A percentile compares a stretch with the other conserved stretches of the same genome.
Conservation (phyloP, 768 basidiomycete genomes). For the Harrya chromipes region DNA sequence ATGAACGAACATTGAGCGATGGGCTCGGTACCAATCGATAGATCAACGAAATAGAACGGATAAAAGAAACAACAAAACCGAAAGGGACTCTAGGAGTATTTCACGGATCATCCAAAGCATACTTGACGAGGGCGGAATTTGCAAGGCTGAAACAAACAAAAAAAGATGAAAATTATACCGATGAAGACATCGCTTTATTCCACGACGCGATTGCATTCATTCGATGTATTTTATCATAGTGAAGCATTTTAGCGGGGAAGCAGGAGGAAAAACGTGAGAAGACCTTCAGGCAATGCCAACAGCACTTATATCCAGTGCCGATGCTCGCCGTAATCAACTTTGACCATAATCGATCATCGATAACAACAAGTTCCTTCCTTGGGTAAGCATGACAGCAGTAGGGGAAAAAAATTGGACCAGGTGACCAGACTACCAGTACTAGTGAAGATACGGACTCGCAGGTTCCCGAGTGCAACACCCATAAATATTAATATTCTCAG, state of each 20-base stretch:
- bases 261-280: constrained; percentile 21
- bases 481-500: no score
- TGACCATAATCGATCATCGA: constrained; percentile 3
- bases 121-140: constrained; percentile 3
- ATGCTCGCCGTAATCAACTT: constrained; percentile 11
- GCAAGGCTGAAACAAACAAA: not conserved
- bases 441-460: no score
- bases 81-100: not conserved
- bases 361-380: not conserved
- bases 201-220: constrained; percentile 10
- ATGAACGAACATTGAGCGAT: constrained; percentile 5
- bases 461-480: no score
- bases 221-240: constrained; percentile 12
- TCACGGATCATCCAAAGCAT: constrained; percentile 5
- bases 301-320: constrained; percentile 12
- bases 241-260: constrained; percentile 9
- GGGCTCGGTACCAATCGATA: not conserved
- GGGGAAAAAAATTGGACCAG: not conserved
- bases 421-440: no score
- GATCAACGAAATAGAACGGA: constrained; percentile 1
- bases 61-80: not conserved
- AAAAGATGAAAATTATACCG: constrained; percentile 8
- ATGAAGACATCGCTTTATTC: constrained; percentile 3
- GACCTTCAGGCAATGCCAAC: not conserved
- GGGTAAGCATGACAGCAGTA: not conserved